A percentile compares a stretch with the other conserved stretches of the same genome.
phyloP scores from a whole-genome alignment of 257 asterid species.

The Solanum virginianum region DNA sequence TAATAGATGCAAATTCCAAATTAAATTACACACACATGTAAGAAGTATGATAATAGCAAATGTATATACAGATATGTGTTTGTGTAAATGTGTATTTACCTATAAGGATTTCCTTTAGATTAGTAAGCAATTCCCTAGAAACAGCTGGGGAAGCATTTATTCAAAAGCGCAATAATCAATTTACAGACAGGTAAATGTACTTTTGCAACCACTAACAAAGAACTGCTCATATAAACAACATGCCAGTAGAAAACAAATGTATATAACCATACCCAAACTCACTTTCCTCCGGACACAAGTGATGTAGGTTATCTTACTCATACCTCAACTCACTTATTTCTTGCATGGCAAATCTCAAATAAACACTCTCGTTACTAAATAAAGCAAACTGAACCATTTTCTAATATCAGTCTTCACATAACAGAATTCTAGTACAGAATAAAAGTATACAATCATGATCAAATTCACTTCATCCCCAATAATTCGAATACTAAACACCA shows the following conservation, averaged over 20 bases:
- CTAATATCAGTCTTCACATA: background rate
- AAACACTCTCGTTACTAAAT: background rate
- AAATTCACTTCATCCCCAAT: background rate
- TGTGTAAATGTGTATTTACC: too few species aligned
- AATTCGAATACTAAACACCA: background rate
- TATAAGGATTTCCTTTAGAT: too few species aligned
- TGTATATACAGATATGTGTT: too few species aligned
- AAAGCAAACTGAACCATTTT: background rate
- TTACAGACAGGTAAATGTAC: too few species aligned
- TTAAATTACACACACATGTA: too few species aligned
- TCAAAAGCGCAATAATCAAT: too few species aligned
- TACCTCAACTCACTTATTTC: background rate
- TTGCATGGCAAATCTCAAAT: background rate
- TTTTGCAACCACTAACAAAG: too few species aligned
- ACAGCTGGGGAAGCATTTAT: too few species aligned
- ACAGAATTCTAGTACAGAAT: background rate
- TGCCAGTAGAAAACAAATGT: background rate
- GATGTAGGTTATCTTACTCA: background rate
- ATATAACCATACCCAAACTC: background rate
- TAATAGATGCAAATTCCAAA: too few species aligned
- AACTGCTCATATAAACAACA: background rate
- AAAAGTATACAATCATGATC: background rate
- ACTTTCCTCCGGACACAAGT: background rate
- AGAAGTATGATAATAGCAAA: too few species aligned
- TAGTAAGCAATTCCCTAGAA: too few species aligned